phyloP scores from a whole-genome alignment of 2,329 filamentous ascomycete species.

The Penicillium brevicompactum region DNA sequence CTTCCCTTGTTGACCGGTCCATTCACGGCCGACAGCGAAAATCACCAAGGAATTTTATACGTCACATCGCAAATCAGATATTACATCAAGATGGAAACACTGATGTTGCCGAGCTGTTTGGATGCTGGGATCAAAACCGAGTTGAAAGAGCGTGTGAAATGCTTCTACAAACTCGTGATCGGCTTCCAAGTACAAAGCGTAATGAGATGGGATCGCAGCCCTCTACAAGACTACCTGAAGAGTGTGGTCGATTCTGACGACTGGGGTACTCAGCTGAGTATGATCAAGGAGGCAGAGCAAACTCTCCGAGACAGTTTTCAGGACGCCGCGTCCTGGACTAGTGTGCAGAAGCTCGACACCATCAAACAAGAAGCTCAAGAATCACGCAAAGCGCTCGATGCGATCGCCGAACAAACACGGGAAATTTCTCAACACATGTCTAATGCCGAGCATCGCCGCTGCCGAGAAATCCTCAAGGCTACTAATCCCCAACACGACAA shows the following conservation, averaged over 20 bases:
- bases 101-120: conserved; percentile 18
- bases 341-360: background rate
- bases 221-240: conserved; percentile 4
- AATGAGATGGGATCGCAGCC: conserved; percentile 33
- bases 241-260: conserved; percentile 1
- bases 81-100: conserved; percentile 34
- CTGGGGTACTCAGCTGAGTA: background rate
- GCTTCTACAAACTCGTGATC: conserved; percentile 37
- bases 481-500: conserved; percentile 23
- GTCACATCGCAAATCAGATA: conserved; percentile 37
- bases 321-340: background rate
- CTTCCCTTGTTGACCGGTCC: conserved; percentile 40
- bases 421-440: background rate
- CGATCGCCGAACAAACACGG: background rate
- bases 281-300: background rate
- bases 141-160: conserved; percentile 13
- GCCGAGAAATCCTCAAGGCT: background rate
- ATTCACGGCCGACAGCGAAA: conserved; percentile 29
- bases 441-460: background rate
- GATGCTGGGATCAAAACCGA: conserved; percentile 14
- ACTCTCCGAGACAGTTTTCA: background rate
- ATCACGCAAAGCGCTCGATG: background rate
- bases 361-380: background rate
- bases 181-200: conserved; percentile 40
- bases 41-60: conserved; percentile 36